Evolutionary conservation across 805 yeast species (phyloP).

Genomic region (Pichia rugopelliculosa): DNA sequence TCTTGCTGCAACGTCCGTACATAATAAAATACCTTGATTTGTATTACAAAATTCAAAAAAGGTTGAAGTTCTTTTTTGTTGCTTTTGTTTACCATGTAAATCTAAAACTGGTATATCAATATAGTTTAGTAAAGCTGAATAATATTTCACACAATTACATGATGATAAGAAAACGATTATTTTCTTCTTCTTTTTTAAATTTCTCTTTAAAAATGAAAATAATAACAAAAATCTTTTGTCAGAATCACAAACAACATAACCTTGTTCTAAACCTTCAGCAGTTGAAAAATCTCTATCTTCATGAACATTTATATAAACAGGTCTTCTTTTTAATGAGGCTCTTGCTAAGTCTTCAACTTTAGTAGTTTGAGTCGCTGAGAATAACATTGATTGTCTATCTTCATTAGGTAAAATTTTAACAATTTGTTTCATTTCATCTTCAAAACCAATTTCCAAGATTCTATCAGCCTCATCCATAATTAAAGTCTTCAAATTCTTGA

Average conservation of each 20-base stretch:
- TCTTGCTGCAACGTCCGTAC: conserved; percentile 99
- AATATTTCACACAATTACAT: conserved; percentile 94
- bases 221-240: conserved; percentile 86
- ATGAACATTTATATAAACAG: conserved; percentile 88
- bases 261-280: conserved; percentile 96
- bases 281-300: conserved; percentile 78
- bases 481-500: conserved; percentile 88
- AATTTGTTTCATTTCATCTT: conserved; percentile 97
- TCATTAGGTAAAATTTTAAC: conserved; percentile 88
- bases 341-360: conserved; percentile 98
- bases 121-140: conserved; percentile 89
- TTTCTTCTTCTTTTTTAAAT: conserved; percentile 86
- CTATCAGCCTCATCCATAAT: conserved; percentile 98
- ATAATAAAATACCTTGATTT: conserved; percentile 82
- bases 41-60: conserved; percentile 98
- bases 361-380: conserved; percentile 99
- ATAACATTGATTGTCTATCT: conserved; percentile 92
- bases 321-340: conserved; percentile 90
- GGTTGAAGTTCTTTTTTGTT: conserved; percentile 96
- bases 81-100: conserved; percentile 96
- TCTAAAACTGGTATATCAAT: conserved; percentile 96
- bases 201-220: conserved; percentile 90
- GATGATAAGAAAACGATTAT: conserved; percentile 92
- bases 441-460: conserved; percentile 95
- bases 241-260: conserved; percentile 95